Evolutionary conservation across 2,329 filamentous ascomycete species (phyloP), one percentile per base, ranked within the genome.

Genomic region (Penicillium sp.): DNA sequence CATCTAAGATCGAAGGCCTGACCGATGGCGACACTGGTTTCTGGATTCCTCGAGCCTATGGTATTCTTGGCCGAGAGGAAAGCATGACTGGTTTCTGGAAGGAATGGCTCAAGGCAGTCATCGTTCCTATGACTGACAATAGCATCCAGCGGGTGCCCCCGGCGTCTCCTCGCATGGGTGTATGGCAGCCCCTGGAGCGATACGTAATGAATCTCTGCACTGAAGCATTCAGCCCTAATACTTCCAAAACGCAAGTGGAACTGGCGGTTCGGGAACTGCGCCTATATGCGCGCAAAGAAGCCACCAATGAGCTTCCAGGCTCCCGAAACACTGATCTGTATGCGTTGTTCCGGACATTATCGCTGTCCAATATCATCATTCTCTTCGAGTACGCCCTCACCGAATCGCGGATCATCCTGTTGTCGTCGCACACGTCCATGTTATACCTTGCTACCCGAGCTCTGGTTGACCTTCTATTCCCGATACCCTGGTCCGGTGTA

Each of bases 161-260:
- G 9, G 96, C 90, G 77, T 98, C 94, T 5, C 93, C 95, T 13
- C 91, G 89, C 71, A 88, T 97, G 66, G 95, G 95, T 49, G 88
- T 93, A 73, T 99, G 95, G 95, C 94, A 97, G 76, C 95, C 95
- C 15, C 81, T 99, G 63, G 95, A 99, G 81, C 89, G 93, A 73
- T 99, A 98, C 76, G 93, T 99, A 38, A 90, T 98, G 79, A 98
- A 98, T 75, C 84, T 99, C 38, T 99, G 95, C 79, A 93, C 93
- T 9, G 94, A 98, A 78, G 95, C 95, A 2, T 90, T 96, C 72
- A 94, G 91, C 72, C 95, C 95, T 1, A 87, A 97, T 55, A 91
- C 91, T 38, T 98, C 95, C 45, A 94, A 96, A 78, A 98, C 94
- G 0, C 95, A 99, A 75, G 93, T 98, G 35, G 95, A 99, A 78